Evolutionary conservation across 495 filamentous ascomycete genomes (phyloP), one percentile per base, ranked within the genome.

Genomic region (Daldinia vernicosa): DNA sequence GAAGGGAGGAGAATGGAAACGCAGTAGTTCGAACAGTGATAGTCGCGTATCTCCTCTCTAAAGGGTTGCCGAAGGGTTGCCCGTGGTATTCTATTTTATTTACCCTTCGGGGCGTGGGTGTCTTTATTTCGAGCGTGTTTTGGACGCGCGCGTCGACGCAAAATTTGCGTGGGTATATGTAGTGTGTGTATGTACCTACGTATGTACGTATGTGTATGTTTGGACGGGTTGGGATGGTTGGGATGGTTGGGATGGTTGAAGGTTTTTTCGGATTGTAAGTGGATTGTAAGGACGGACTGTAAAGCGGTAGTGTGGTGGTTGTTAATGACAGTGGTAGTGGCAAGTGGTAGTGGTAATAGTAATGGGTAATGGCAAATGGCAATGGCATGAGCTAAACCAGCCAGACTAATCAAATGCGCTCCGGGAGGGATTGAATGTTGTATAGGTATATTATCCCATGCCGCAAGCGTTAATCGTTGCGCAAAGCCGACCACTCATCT

Each of bases 21-120:
- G 12, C 6, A 22, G 26, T 37, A 22, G 51, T 53, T 11, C 14
- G 37, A 60, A 32, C 14, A 19, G 37, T 35, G 7, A 40, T 55
- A 45, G 35, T 60, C 15, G 53, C 53, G 59, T 63, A n/a, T 51
- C 28, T 40, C 17, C 30, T 56, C 51, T 50, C 22, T 59, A 51
- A 15, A 40, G 1, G 19, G 11, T 43, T 43, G 37, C 35, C 33
- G 12, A 53, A 27, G n/a, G 51, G 28, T 53, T 15, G 26, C 43
- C 43, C 2, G 26, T 30, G 50, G 27, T 53, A 53, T 53, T 53
- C 50, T 30, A 30, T 27, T 53, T 53, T 30, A n/a, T 53, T 53
- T 30, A n/a, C 50, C 50, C 15, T 35, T 35, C 33, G 19, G 19
- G 8, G 43, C 19, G 17, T 47, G 12, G 43, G 17, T 39, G 30